Conservation (phyloP, 148 eudicot species). For the Rhododendron molle region DNA sequence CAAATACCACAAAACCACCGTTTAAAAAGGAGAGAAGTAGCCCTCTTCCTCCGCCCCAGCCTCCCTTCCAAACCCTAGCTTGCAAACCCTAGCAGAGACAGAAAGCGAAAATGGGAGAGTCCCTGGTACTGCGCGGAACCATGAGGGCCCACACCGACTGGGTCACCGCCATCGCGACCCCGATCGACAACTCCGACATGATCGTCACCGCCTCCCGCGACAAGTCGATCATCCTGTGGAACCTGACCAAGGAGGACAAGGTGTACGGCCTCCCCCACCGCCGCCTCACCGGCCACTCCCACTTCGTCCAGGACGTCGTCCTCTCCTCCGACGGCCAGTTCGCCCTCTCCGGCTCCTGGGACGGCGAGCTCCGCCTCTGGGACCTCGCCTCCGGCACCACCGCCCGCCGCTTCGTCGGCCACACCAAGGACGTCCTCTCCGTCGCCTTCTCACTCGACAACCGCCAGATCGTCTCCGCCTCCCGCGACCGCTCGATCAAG, state of each 20-base stretch:
- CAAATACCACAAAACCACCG: not conserved
- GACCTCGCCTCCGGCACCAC: slow-evolving; percentile 67
- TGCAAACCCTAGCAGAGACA: not conserved
- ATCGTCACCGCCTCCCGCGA: slow-evolving; percentile 51
- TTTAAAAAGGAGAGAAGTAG: not conserved
- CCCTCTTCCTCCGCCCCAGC: not conserved
- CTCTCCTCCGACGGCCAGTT: slow-evolving; percentile 81
- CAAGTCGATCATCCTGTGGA: slow-evolving; percentile 51
- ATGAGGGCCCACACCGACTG: slow-evolving; percentile 62
- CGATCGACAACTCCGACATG: slow-evolving; percentile 57
- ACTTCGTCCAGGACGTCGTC: slow-evolving; percentile 83
- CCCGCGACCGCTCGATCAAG: slow-evolving; percentile 70
- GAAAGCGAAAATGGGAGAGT: slow-evolving; percentile 31
- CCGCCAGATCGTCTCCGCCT: slow-evolving; percentile 87
- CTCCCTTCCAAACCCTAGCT: not conserved
- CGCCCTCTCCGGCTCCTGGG: slow-evolving; percentile 88
- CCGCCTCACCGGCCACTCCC: slow-evolving; percentile 72
- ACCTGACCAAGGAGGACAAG: slow-evolving; percentile 42
- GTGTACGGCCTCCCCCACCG: slow-evolving; percentile 60
- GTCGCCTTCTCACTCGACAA: slow-evolving; percentile 88
- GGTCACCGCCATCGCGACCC: slow-evolving; percentile 61
- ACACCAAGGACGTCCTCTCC: slow-evolving; percentile 75
- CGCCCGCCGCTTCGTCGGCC: slow-evolving; percentile 83
- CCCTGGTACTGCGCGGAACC: slow-evolving; percentile 37
- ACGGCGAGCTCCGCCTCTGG: slow-evolving; percentile 86